Conservation (phyloP, 768 basidiomycete species). For the Daedaleopsis nitida region DNA sequence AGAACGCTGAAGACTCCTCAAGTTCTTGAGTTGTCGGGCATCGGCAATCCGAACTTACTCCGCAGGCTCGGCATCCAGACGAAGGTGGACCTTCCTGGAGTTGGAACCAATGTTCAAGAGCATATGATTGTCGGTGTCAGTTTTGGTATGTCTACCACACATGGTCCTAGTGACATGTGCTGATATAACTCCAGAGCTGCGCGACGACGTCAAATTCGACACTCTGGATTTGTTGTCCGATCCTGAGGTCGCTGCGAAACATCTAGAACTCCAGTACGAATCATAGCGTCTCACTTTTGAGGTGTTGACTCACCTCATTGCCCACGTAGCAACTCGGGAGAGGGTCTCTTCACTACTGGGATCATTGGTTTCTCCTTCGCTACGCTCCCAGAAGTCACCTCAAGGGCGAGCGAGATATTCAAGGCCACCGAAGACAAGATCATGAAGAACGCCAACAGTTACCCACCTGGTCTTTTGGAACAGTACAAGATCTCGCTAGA, state of each 20-base stretch:
- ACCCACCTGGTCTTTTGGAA: constrained; percentile 37
- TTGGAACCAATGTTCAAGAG: constrained; percentile 60
- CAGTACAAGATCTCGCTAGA: constrained; percentile 43
- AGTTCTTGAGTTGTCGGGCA: constrained; percentile 60
- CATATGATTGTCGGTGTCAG: constrained; percentile 35
- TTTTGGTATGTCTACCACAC: constrained; percentile 26
- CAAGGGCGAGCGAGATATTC: constrained; percentile 26
- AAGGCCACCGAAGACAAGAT: constrained; percentile 28
- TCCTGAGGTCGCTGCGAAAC: constrained; percentile 29
- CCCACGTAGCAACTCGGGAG: constrained; percentile 20
- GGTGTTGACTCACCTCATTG: not conserved
- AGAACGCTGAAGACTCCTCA: constrained; percentile 36
- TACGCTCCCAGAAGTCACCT: constrained; percentile 25
- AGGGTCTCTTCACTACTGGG: constrained; percentile 32
- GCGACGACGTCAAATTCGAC: constrained; percentile 13
- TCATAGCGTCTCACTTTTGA: not conserved
- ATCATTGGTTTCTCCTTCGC: constrained; percentile 29
- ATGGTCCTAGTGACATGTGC: no score
- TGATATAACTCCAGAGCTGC: not conserved
- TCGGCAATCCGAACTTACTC: constrained; percentile 47
- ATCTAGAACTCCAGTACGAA: constrained; percentile 37
- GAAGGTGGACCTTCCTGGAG: constrained; percentile 45
- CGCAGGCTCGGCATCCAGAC: constrained; percentile 39
- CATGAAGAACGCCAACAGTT: constrained; percentile 23
- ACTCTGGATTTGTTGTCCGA: constrained; percentile 36